Percentiles rank a stretch among this genome's conserved stretches.
phyloP scores from a whole-genome alignment of 1,284 basidiomycete species.

The Anthracocystis walkeri region DNA sequence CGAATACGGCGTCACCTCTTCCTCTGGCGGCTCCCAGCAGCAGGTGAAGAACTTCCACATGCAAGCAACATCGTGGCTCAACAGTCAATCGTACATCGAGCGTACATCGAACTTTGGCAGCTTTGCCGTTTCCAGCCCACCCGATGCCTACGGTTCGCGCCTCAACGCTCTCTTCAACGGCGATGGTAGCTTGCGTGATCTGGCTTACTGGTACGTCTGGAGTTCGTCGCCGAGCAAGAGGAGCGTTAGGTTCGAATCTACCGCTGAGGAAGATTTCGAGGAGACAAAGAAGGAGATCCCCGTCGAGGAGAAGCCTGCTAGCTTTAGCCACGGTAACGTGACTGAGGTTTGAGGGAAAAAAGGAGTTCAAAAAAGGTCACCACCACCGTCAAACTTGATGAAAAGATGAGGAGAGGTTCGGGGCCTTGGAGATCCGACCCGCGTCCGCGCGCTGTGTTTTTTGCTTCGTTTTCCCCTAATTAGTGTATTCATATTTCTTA shows the following conservation, averaged over 20 bases:
- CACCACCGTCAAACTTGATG: neutral
- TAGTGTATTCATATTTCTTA: conserved; percentile 8
- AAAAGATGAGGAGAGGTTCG: neutral
- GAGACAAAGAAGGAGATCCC: conserved; percentile 27
- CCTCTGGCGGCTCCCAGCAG: conserved; percentile 42
- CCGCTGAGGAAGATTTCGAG: conserved; percentile 36
- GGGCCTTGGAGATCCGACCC: conserved; percentile 7
- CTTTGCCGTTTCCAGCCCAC: conserved; percentile 49
- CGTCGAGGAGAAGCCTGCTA: conserved; percentile 30
- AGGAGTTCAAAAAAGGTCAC: conserved; percentile 7
- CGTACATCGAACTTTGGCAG: conserved; percentile 63
- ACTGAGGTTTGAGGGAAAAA: neutral
- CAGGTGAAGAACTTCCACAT: conserved; percentile 60
- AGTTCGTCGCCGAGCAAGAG: conserved; percentile 16
- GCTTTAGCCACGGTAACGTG: conserved; percentile 23
- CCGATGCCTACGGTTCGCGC: conserved; percentile 56
- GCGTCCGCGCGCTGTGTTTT: neutral
- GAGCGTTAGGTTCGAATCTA: conserved; percentile 21
- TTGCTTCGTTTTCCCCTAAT: neutral
- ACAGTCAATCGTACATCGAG: conserved; percentile 51
- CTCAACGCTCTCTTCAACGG: conserved; percentile 61
- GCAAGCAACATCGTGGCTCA: conserved; percentile 57
- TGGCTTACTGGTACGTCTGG: conserved; percentile 54
- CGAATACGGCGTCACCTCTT: conserved; percentile 64
- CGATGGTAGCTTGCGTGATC: conserved; percentile 39